Evolutionary conservation across 179 eudicot species (phyloP).

Genomic region (Beta corolliflora): DNA sequence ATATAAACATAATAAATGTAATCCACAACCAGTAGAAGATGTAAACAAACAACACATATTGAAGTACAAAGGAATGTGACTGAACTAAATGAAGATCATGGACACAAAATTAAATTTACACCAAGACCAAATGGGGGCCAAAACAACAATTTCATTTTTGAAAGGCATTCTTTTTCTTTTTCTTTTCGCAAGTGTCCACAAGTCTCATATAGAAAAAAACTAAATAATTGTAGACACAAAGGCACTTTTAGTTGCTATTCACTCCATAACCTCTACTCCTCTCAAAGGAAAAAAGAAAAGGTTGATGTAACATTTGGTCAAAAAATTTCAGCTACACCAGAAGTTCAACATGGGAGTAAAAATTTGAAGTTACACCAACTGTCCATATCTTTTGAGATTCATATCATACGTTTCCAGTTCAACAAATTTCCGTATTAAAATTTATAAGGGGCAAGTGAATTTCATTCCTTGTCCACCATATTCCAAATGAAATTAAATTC

Average conservation of each 20-base stretch:
- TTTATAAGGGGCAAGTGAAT: too few relatives aligned
- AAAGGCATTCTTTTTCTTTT: neutral
- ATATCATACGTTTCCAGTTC: too few relatives aligned
- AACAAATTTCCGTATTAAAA: too few relatives aligned
- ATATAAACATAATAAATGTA: neutral
- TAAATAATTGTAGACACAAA: neutral
- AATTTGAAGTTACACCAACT: neutral
- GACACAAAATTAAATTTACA: neutral
- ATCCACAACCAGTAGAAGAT: neutral
- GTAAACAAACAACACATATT: neutral
- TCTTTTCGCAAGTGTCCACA: neutral
- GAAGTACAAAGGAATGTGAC: neutral
- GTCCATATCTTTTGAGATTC: too few relatives aligned
- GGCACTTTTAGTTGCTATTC: neutral
- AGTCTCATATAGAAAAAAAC: neutral
- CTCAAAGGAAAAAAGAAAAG: neutral
- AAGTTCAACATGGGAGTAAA: neutral
- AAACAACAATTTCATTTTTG: neutral
- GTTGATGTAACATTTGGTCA: neutral
- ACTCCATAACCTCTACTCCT: neutral
- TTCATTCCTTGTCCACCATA: too few relatives aligned
- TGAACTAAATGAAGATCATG: neutral
- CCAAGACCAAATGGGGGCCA: neutral
- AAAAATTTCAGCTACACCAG: neutral
- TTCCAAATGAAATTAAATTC: too few relatives aligned